Evolutionary conservation across 805 yeast genomes (phyloP), one percentile per base, ranked within the genome.

Genomic region (Wickerhamiella vanderwaltii): DNA sequence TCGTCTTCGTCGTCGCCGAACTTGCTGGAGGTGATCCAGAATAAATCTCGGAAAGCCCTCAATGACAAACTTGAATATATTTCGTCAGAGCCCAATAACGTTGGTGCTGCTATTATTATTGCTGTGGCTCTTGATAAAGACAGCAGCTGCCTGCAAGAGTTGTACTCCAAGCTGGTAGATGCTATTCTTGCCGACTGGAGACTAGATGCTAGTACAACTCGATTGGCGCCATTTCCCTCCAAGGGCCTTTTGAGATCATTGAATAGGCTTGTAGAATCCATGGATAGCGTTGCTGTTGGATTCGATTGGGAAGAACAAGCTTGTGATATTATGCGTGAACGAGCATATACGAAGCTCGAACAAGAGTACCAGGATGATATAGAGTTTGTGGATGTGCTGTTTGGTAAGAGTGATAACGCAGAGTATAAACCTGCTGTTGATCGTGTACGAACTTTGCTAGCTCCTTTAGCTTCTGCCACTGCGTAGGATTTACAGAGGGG

Each of bases 261-360:
- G 39, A 19, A 18, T 13, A n/a, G 12, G 9, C 11, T 36, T 7
- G 32, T 19, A 5, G 32, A 28, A 5, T 7, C 23, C 16, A 36
- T 36, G 32, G 39, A 36, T 15, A 18, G 6, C 13, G 39, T 36
- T 4, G 26, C 32, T 3, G 39, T 18, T 3, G 39, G 39, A 18
- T 15, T 36, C 23, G 29, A n/a, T n/a, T 36, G 39, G 39, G 23
- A 12, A 6, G 39, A 26, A 12, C 17, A 6, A 4, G 32, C 39
- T 6, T 19, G 32, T 32, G 20, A 28, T 25, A 13, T 9, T 16
- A 24, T 36, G 32, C 32, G 39, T 2, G 12, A 26, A 4, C 7
- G 6, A 2, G 39, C 39, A 2, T 11, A 9, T 18, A 19, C 5
- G 11, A 28, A 19, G 22, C 39, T 36, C 6, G 9, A 19, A 9